These are phyloP conservation scores for Ensete ventricosum DNA, from an alignment of 176 grass and related monocot genomes.

Conservation along the genomic window DNA sequence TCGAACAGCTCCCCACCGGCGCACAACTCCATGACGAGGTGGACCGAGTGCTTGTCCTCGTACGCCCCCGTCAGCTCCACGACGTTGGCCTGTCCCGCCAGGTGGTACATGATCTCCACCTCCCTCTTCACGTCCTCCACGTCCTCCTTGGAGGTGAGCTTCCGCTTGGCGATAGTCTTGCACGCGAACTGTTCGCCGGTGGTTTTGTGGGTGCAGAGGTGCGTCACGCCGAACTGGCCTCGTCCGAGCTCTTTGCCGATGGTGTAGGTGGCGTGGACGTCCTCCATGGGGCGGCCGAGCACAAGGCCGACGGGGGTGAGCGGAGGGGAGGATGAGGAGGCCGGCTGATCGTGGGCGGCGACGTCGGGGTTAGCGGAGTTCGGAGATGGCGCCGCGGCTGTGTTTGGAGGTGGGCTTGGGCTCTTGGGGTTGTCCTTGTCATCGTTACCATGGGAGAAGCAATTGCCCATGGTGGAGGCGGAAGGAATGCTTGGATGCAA, in stretches of 20 bases:
- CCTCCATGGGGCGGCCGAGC: slow-evolving; percentile 11
- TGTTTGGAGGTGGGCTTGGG: background rate
- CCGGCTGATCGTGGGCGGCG: too few species aligned
- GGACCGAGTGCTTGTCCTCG: slow-evolving; percentile 14
- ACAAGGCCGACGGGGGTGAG: background rate
- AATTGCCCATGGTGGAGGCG: slow-evolving; percentile 7
- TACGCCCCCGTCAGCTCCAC: slow-evolving; percentile 5
- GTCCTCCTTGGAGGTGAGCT: slow-evolving; percentile 5
- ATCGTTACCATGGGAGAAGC: slow-evolving; percentile 7
- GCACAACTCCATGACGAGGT: slow-evolving; percentile 15
- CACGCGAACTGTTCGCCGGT: slow-evolving; percentile 11
- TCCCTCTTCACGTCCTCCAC: slow-evolving; percentile 3
- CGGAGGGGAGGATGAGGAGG: background rate
- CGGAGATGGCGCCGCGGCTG: background rate
- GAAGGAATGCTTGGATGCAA: background rate
- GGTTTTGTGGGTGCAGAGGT: slow-evolving; percentile 6
- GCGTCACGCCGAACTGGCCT: slow-evolving; percentile 12
- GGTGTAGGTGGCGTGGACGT: background rate
- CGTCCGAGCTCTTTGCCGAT: slow-evolving; percentile 11
- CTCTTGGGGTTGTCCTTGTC: background rate
- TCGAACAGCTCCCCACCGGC: slow-evolving; percentile 11
- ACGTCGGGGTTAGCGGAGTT: background rate
- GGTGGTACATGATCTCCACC: slow-evolving; percentile 12
- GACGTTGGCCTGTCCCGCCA: background rate
- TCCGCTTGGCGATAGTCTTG: slow-evolving; percentile 17